Base-by-base conservation (phyloP, 225 moss, liverwort and hornwort species). In the Ulota crispa region DNA sequence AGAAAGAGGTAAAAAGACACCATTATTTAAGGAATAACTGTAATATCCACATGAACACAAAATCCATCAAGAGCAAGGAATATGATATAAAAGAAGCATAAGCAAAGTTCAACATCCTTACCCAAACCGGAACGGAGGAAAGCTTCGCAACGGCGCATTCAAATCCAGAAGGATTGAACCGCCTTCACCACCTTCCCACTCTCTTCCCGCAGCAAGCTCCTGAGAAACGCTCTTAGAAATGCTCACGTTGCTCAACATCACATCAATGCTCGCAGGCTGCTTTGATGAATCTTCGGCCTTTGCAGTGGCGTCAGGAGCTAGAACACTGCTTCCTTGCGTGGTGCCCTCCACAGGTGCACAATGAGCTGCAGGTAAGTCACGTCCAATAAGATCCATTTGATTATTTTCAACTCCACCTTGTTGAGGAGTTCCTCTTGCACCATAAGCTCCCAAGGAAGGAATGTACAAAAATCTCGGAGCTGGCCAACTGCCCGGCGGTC, bases 91-190 rank as follows among this genome's bases (percentile, higher is more conserved):
- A 80, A 72, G 77, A 75, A 69, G 37, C 68, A 53, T n/a, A 68
- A 28, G 61, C 80, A 81, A 81, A 68, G 47, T 85, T 62, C 39
- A 76, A 37, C 78, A 32, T 32, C 24, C 67, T 76, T 78, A 89
- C 89, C 89, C 89, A 81, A 89, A 89, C 71, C 89, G 86, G 43
- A 89, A 89, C 13, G 89, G 89, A 66, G 89, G 89, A 70, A 89
- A 89, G 75, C 75, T 84, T 81, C 86, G 86, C 57, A 89, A 65
- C 14, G 89, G 86, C 9, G 89, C 84, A 72, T 86, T 83, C 70
- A 89, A 71, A 72, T 86, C 86, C 86, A 89, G 63, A 71, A 78
- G 70, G 78, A 89, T 89, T 4, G 86, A 89, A 20, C 83, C 81
- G 64, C 83, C 85, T 85, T 85, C 88, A 57, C 70, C 81, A 56